Base-by-base conservation (phyloP, 73 alveolate genomes). In the Stentor roeselii region DNA sequence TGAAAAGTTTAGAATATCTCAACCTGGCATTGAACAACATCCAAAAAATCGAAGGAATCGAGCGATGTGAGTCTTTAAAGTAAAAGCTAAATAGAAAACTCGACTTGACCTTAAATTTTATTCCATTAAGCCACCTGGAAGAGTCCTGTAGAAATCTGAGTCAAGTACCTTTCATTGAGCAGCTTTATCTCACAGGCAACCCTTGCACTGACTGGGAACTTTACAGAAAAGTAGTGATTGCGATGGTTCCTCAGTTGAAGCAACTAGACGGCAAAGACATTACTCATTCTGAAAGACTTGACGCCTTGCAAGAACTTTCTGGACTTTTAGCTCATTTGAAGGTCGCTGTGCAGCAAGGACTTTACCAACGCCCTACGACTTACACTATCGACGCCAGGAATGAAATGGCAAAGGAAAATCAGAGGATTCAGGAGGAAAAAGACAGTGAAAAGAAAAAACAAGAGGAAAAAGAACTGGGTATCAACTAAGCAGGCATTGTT, bases 1-100 rank as follows among this genome's bases (percentile, higher is more conserved):
- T 98, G 60, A 97, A 96, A 88, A 99, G 97, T 84, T 92, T 98
- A 60, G 99, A 98, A 90, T 98, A 98, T 90, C 61, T 98, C 76
- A 98, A 98, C 82, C 84, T 98, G 77, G 99, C 99, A 4, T 96
- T 98, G 38, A 98, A 98, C 87, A 97, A 97, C 82, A 90, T 98
- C 78, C 60, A 91, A 31, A 90, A 87, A 83, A 97, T 98, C 35
- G 99, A 98, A 90, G 98, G 98, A 60, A 86, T 98, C 59, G 98
- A 94, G 41, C 88, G 94, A 14, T 98, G 99, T 60, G 99, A 98
- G 86, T 88, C 98, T 39, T 86, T 98, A 89, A 92, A 88, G 94
- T 90, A 92, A 87, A 83, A 74, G 39, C 60, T 36, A 60, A 37
- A 37, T 87, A 89, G 85, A 27, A 98, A 98, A 88, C 90, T 98